Conservation (phyloP, 192 early-diverging fungal genomes). For the Mortierella claussenii region DNA sequence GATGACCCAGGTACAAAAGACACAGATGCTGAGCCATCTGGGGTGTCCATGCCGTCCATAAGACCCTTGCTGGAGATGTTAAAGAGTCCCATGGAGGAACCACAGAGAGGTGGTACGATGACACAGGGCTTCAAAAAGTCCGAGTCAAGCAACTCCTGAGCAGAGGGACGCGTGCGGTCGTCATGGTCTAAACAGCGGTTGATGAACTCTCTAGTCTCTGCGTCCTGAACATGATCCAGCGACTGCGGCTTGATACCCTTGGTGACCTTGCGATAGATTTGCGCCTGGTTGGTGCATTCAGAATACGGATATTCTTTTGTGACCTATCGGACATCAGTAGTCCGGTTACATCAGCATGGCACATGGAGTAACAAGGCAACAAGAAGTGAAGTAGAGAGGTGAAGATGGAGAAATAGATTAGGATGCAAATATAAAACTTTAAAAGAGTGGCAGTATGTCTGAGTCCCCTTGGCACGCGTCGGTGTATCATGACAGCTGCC, state of each 20-base stretch:
- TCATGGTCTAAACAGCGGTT: slow-evolving; percentile 73
- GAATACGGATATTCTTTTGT: slow-evolving; percentile 91
- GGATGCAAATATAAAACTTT: no score
- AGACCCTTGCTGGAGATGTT: slow-evolving; percentile 8
- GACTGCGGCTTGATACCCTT: slow-evolving; percentile 77
- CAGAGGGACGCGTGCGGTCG: slow-evolving; percentile 62
- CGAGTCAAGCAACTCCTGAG: slow-evolving; percentile 66
- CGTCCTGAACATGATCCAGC: slow-evolving; percentile 69
- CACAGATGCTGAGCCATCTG: slow-evolving; percentile 18
- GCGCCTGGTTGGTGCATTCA: slow-evolving; percentile 86
- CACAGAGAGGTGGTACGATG: background rate
- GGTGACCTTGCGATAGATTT: slow-evolving; percentile 86
- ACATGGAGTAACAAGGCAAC: no score
- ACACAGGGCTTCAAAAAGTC: slow-evolving; percentile 57
- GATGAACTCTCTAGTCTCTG: slow-evolving; percentile 74
- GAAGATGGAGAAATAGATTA: no score
- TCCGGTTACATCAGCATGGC: no score
- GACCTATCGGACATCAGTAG: slow-evolving; percentile 63
- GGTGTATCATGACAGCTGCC: no score
- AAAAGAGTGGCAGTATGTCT: no score
- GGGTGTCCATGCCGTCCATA: slow-evolving; percentile 7
- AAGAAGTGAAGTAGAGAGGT: no score
- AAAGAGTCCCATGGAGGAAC: slow-evolving; percentile 8
- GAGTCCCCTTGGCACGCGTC: no score
- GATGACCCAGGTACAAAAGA: slow-evolving; percentile 4